Percentiles rank a stretch among this genome's conserved stretches.
Conservation (phyloP, 2,329 filamentous ascomycete genomes). For the Aspergillus neotritici region DNA sequence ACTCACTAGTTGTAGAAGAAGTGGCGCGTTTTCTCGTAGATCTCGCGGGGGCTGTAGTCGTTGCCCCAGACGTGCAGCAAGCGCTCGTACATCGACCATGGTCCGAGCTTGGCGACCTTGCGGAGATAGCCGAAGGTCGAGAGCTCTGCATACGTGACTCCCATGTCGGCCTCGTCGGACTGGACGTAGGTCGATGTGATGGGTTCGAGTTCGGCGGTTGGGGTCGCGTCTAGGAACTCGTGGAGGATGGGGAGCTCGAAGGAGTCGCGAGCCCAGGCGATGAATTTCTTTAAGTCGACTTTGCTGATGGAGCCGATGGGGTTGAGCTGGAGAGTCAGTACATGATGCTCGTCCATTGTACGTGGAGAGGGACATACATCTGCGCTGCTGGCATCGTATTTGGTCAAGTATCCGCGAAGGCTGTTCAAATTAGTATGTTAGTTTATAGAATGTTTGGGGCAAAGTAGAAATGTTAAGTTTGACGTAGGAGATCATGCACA, state of each 20-base stretch:
- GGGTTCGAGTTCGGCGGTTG: constrained; percentile 61
- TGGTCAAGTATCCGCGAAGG: constrained; percentile 57
- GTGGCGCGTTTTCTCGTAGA: constrained; percentile 44
- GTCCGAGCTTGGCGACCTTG: constrained; percentile 51
- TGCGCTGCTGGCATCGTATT: constrained; percentile 58
- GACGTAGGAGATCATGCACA: background rate
- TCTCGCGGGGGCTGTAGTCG: constrained; percentile 37
- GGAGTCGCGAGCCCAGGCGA: constrained; percentile 54
- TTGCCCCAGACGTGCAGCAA: constrained; percentile 48
- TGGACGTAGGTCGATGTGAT: constrained; percentile 59
- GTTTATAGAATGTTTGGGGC: background rate
- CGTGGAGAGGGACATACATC: constrained; percentile 43
- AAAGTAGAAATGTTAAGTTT: background rate
- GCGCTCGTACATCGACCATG: constrained; percentile 51
- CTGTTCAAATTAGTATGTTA: constrained; percentile 33
- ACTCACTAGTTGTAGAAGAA: constrained; percentile 43
- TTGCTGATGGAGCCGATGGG: constrained; percentile 52
- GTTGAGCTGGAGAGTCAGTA: constrained; percentile 23
- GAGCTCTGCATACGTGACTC: constrained; percentile 52
- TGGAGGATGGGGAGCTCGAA: constrained; percentile 61
- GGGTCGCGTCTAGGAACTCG: constrained; percentile 59
- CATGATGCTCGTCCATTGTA: background rate
- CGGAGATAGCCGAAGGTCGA: constrained; percentile 49
- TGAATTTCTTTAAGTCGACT: constrained; percentile 65
- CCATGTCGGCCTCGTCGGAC: constrained; percentile 53